Base-by-base conservation (phyloP, 129 eudicot species). In the Artemisia tridentata region DNA sequence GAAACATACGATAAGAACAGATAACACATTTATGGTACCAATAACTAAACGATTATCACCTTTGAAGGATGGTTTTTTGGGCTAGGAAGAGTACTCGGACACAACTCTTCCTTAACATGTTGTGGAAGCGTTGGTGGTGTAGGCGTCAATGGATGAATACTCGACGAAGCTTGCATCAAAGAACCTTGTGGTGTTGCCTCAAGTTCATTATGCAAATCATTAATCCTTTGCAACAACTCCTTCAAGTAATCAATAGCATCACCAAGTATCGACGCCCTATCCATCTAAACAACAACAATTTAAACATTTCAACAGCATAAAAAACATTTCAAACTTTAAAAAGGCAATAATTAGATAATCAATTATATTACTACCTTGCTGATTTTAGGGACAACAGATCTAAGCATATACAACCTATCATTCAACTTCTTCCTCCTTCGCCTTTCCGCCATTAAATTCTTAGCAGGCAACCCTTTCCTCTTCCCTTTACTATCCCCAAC, bases 361-460 rank as follows among this genome's bases (percentile, higher is more conserved):
- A 17, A 14, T 21, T 3, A 31, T 45, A 7, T 38, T 13, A 4
- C 4, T 54, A 86, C 96, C 87, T 86, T 86, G 86, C 92, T 89
- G 66, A 89, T 86, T 68, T 81, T 84, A 9, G 96, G 91, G 67
- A 86, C 89, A 46, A 89, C 86, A 21, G 91, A 86, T 34, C 96
- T 73, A 17, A 89, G 85, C 96, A 88, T 85, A 73, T 85, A 88
- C n/a, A 88, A 85, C 72, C 91, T 77, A 46, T 88, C 96, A 65
- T 88, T 88, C 15, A 88, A 85, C 79, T 88, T 88, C 87, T 88
- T 89, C 72, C 92, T 77, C 67, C 92, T 59, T 4, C 89, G 86
- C 52, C 92, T 72, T 74, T 89, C 96, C n/a, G 96, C 96, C 96
- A 89, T 86, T 60, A 89, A 76, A 76, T 89, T 89, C 63, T 89